Conservation (phyloP, 1,284 basidiomycete species). For the Ganoderma leucocontextum region DNA sequence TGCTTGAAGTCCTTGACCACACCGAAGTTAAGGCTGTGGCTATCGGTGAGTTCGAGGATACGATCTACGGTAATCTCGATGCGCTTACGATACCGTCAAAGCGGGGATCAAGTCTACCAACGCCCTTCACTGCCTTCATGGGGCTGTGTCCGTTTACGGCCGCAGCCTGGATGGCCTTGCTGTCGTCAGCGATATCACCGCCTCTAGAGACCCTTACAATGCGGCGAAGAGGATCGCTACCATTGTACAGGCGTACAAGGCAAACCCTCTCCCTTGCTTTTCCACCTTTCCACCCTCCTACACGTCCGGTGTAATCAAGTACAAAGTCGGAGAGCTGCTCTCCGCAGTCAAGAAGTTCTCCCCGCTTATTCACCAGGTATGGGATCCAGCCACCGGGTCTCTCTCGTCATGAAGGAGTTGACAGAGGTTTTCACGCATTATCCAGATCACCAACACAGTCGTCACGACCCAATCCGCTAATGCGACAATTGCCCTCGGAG, state of each 20-base stretch:
- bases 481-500: slow-evolving; percentile 88
- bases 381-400: slow-evolving; percentile 16
- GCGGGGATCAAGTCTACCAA: slow-evolving; percentile 87
- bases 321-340: slow-evolving; percentile 55
- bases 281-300: slow-evolving; percentile 34
- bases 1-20: slow-evolving; percentile 72
- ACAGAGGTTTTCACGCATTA: background rate
- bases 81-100: slow-evolving; percentile 40
- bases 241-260: slow-evolving; percentile 54
- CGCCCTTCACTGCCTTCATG: slow-evolving; percentile 75
- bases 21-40: slow-evolving; percentile 77
- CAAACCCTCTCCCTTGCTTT: slow-evolving; percentile 30
- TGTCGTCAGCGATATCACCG: slow-evolving; percentile 90
- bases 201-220: slow-evolving; percentile 66
- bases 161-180: slow-evolving; percentile 84
- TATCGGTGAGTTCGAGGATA: slow-evolving; percentile 66
- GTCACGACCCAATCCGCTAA: slow-evolving; percentile 94
- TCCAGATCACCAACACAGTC: slow-evolving; percentile 90
- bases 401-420: background rate
- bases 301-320: slow-evolving; percentile 44
- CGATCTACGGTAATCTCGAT: too few relatives aligned
- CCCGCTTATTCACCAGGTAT: slow-evolving; percentile 86
- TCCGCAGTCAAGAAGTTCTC: slow-evolving; percentile 56
- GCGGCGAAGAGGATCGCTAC: slow-evolving; percentile 62
- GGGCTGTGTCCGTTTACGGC: slow-evolving; percentile 65